Conservation (phyloP, 1,284 basidiomycete species). For the Phlebopus sp. region DNA sequence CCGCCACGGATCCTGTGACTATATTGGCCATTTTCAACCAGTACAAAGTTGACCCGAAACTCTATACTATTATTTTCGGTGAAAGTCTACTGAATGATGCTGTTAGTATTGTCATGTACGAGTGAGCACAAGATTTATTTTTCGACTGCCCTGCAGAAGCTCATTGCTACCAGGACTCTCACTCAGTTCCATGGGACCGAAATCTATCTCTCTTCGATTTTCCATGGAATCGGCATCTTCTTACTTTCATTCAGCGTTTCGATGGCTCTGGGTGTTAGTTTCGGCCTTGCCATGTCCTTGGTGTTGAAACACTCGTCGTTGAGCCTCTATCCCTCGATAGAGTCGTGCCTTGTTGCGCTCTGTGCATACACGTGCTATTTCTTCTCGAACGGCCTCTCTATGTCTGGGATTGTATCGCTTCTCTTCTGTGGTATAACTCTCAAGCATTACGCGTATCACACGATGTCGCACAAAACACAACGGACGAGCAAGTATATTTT, state of each 20-base stretch:
- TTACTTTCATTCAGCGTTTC: constrained; percentile 92
- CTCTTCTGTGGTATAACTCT: constrained; percentile 99
- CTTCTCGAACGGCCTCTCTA: constrained; percentile 91
- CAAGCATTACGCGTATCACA: constrained; percentile 99
- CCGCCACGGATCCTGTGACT: constrained; percentile 97
- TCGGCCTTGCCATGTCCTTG: constrained; percentile 88
- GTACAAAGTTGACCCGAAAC: constrained; percentile 97
- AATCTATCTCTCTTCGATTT: constrained; percentile 85
- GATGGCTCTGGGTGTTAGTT: constrained; percentile 89
- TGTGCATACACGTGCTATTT: constrained; percentile 98
- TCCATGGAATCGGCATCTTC: constrained; percentile 96
- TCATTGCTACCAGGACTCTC: constrained; percentile 62
- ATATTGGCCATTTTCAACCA: constrained; percentile 99
- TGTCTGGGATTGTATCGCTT: constrained; percentile 97
- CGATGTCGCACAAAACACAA: constrained; percentile 95
- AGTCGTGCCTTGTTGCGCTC: constrained; percentile 92
- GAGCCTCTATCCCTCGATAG: constrained; percentile 84
- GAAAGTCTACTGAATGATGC: constrained; percentile 98
- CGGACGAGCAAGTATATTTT: constrained; percentile 96
- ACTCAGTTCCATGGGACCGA: constrained; percentile 90
- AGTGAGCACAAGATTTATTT: constrained; percentile 60
- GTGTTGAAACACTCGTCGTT: constrained; percentile 95
- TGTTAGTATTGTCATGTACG: constrained; percentile 99
- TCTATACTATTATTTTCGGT: constrained; percentile 98
- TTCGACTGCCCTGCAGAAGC: constrained; percentile 4